Evolutionary conservation across 768 basidiomycete genomes (phyloP).

Genomic region (Coprinopsis cinerea): DNA sequence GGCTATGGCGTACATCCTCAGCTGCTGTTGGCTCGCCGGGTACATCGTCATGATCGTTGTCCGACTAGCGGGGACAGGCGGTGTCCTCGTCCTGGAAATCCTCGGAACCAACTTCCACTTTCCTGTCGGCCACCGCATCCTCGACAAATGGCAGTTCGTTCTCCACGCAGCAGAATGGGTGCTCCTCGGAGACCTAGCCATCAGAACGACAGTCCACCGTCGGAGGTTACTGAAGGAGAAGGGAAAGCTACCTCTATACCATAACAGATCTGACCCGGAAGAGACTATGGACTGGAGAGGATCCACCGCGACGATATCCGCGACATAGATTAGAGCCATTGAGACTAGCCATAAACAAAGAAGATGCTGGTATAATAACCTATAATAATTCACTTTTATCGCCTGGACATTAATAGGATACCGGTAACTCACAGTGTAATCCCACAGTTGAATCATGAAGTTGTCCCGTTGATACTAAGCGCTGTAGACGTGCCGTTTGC

Average conservation of each 20-base stretch:
- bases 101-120: slow-evolving; percentile 12
- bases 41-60: slow-evolving; percentile 24
- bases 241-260: not conserved
- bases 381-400: too few relatives aligned
- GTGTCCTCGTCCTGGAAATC: slow-evolving; percentile 9
- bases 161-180: slow-evolving; percentile 18
- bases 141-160: slow-evolving; percentile 21
- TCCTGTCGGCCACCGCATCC: slow-evolving; percentile 9
- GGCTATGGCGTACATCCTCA: slow-evolving; percentile 19
- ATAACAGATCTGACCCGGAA: not conserved
- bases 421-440: too few relatives aligned
- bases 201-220: slow-evolving; percentile 17
- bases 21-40: slow-evolving; percentile 21
- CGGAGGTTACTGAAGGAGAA: not conserved
- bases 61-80: slow-evolving; percentile 13
- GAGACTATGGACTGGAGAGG: not conserved
- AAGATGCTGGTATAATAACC: too few relatives aligned
- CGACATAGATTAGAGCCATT: too few relatives aligned
- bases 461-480: too few relatives aligned
- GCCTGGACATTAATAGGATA: too few relatives aligned
- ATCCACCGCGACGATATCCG: too few relatives aligned
- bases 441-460: too few relatives aligned
- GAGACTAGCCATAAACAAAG: too few relatives aligned
- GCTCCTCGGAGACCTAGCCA: slow-evolving; percentile 17
- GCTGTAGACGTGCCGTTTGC: too few relatives aligned